Evolutionary conservation across 2,329 filamentous ascomycete genomes (phyloP).

Genomic region (Chlorencoelia australis): DNA sequence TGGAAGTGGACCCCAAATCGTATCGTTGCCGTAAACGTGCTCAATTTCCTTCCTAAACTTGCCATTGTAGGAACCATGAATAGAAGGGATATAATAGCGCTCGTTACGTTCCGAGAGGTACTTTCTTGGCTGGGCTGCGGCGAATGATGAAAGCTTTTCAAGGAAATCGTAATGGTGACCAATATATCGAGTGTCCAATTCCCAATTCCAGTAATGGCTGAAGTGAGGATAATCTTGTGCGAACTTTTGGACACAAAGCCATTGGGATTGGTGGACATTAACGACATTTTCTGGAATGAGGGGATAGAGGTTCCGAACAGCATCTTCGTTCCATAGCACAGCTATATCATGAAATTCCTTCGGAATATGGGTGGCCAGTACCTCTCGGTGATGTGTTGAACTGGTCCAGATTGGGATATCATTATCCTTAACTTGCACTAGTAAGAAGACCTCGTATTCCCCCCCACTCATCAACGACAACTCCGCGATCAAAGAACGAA

Average conservation of each 20-base stretch:
- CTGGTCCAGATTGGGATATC: conserved; percentile 49
- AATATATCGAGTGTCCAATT: conserved; percentile 70
- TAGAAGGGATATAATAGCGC: conserved; percentile 60
- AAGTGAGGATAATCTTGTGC: conserved; percentile 68
- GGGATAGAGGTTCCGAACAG: conserved; percentile 70
- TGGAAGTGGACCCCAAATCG: conserved; percentile 52
- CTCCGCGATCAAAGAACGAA: conserved; percentile 72
- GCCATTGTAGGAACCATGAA: conserved; percentile 57
- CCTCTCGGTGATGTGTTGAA: conserved; percentile 45
- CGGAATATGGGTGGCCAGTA: conserved; percentile 54
- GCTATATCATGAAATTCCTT: conserved; percentile 61
- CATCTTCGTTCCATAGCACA: conserved; percentile 62
- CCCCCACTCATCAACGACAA: conserved; percentile 65
- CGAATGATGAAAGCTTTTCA: conserved; percentile 52
- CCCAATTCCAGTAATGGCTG: conserved; percentile 53
- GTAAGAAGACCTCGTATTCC: conserved; percentile 69
- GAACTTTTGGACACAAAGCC: conserved; percentile 64
- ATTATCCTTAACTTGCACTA: conserved; percentile 67
- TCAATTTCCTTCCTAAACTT: conserved; percentile 58
- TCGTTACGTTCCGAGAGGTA: conserved; percentile 66
- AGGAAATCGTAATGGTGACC: conserved; percentile 77
- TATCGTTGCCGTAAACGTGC: conserved; percentile 17
- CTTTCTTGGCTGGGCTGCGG: conserved; percentile 57
- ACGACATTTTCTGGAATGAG: conserved; percentile 47
- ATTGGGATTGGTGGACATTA: conserved; percentile 25